A percentile compares a stretch with the other conserved stretches of the same genome.
Conservation (phyloP, 371 early-diverging fungal genomes). For the Choanephora cucurbitarum region DNA sequence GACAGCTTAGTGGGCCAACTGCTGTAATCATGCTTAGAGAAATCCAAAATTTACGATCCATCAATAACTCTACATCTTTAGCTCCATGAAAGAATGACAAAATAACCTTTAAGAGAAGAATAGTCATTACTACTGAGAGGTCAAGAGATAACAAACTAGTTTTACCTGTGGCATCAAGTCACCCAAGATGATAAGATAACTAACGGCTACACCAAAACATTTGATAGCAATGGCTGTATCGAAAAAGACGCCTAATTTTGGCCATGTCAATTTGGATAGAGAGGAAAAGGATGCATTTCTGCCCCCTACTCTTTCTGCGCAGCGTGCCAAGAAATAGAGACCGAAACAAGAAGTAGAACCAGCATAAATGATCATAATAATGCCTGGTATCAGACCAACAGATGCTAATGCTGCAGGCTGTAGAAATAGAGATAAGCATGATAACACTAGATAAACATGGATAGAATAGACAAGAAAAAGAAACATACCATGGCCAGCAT, state of each 20-base stretch:
- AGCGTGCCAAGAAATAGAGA: slow-evolving; percentile 78
- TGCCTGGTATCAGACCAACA: slow-evolving; percentile 85
- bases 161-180: slow-evolving; percentile 88
- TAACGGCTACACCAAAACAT: slow-evolving; percentile 99
- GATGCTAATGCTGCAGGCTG: slow-evolving; percentile 85
- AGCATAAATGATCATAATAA: slow-evolving; percentile 75
- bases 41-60: slow-evolving; percentile 85
- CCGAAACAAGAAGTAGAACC: slow-evolving; percentile 80
- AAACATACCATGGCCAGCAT: slow-evolving; percentile 98
- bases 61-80: slow-evolving; percentile 28
- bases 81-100: slow-evolving; percentile 33
- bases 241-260: slow-evolving; percentile 86
- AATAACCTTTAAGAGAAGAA: slow-evolving; percentile 35
- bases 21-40: slow-evolving; percentile 67
- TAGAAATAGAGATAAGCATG: background rate
- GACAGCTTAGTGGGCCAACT: slow-evolving; percentile 80
- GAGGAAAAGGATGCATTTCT: slow-evolving; percentile 89
- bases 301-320: slow-evolving; percentile 72
- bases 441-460: no score
- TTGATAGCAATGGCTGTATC: slow-evolving; percentile 98
- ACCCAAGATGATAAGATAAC: slow-evolving; percentile 98
- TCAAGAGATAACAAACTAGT: background rate
- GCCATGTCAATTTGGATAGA: slow-evolving; percentile 90
- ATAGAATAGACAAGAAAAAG: no score
- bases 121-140: no score